Conservation (phyloP, 2,329 filamentous ascomycete genomes). For the Talaromyces marneffei region DNA sequence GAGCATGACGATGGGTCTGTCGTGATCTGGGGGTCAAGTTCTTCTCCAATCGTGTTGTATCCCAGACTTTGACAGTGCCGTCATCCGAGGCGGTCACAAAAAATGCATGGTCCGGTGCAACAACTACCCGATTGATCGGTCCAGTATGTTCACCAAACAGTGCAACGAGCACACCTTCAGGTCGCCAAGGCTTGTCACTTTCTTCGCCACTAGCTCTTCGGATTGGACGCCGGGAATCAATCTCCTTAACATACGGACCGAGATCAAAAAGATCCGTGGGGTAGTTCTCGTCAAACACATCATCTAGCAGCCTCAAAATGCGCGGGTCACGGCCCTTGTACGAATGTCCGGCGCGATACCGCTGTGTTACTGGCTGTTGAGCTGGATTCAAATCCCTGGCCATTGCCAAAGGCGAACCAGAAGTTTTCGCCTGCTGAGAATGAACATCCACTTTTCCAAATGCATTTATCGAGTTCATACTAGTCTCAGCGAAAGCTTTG, state of each 20-base stretch:
- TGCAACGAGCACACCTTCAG: conserved; percentile 75
- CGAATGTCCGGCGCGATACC: conserved; percentile 64
- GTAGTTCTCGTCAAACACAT: conserved; percentile 68
- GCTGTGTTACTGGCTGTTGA: conserved; percentile 28
- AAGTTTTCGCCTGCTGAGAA: conserved; percentile 34
- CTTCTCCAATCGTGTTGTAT: conserved; percentile 79
- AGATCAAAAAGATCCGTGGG: conserved; percentile 58
- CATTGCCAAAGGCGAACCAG: conserved; percentile 34
- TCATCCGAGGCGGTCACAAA: conserved; percentile 93
- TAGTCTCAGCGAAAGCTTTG: conserved; percentile 60
- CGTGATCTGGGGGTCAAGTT: conserved; percentile 84
- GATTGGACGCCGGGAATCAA: conserved; percentile 51
- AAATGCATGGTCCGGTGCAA: conserved; percentile 86
- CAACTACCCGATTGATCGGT: conserved; percentile 71
- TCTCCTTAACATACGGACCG: conserved; percentile 71
- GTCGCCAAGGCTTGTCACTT: conserved; percentile 66
- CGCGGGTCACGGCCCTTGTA: conserved; percentile 72
- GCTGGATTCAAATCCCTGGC: conserved; percentile 28
- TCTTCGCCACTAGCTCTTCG: conserved; percentile 50
- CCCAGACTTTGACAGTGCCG: conserved; percentile 87
- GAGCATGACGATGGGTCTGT: conserved; percentile 72
- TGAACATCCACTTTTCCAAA: conserved; percentile 59
- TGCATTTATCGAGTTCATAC: conserved; percentile 58
- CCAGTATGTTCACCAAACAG: conserved; percentile 83
- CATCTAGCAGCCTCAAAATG: conserved; percentile 63